Base-by-base conservation (phyloP, 2,329 filamentous ascomycete species). In the Alternaria gaisen region DNA sequence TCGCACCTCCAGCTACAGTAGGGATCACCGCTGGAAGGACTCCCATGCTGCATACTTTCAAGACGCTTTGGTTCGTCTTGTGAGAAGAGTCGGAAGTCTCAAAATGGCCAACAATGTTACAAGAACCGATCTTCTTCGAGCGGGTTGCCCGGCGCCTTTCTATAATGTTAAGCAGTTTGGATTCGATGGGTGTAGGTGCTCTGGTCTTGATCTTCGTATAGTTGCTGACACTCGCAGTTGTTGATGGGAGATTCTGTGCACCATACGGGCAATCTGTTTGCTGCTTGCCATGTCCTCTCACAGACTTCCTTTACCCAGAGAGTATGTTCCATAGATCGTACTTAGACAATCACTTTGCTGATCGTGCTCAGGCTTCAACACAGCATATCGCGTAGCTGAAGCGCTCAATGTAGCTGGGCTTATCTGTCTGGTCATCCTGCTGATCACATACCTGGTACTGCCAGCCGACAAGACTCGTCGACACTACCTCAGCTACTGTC, bases 401-500 rank as follows among this genome's bases (percentile, higher is more conserved):
- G 97, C 92, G 88, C 83, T 97, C 58, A 93, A 92, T 65, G 88
- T 97, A 16, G 87, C 85, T 10, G 88, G 92, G 56, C 85, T 93
- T 42, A 80, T 90, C 48, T 88, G 91, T 69, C 90, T 91, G 63
- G 73, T 88, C 16, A 94, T 95, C 73, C 83, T 98, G 57, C 82
- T 98, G 16, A 53, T 92, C 6, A 96, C 93, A 6, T 98, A 93
- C 84, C 82, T 88, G 4, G 84, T 90, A 14, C 83, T 99, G 22
- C 94, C 95, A 0, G 88, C 92, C 24, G 93, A 97, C 71, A 94
- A 92, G 82, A 97, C 95, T 7, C 88, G 93, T 73, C 89, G 94
- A 54, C 95, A 99, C 78, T 98, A 98, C 74, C 83, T 99, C 38
- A 97, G 92, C 75, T 90, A 97, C 66, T 95, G 93, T 76, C 83